Conservation (phyloP, 129 eudicot species). For the Artemisia annua region DNA sequence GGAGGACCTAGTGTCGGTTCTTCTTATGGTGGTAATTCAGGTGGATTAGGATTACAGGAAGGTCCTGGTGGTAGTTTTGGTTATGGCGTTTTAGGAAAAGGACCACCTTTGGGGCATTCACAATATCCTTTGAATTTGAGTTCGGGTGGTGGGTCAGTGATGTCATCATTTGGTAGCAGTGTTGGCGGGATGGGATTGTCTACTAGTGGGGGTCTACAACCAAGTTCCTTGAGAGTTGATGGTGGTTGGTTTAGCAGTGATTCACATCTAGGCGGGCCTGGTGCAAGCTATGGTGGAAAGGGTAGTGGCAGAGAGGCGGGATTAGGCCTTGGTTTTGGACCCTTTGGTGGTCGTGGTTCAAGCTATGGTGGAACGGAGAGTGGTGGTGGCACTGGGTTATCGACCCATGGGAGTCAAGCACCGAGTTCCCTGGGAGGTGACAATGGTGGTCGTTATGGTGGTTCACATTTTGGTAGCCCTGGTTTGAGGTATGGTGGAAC, state of each 20-base stretch:
- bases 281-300: slow-evolving; percentile 38
- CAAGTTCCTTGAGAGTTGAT: too few relatives aligned
- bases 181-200: slow-evolving; percentile 5
- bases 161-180: slow-evolving; percentile 12
- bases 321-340: background rate
- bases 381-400: too few relatives aligned
- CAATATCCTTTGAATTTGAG: slow-evolving; percentile 18
- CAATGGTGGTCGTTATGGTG: too few relatives aligned
- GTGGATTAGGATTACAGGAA: slow-evolving; percentile 33
- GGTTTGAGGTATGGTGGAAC: too few relatives aligned
- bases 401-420: too few relatives aligned
- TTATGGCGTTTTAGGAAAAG: slow-evolving; percentile 36
- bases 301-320: background rate
- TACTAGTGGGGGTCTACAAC: too few relatives aligned
- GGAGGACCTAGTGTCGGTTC: slow-evolving; percentile 42
- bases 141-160: background rate
- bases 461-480: too few relatives aligned
- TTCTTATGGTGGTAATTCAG: slow-evolving; percentile 40
- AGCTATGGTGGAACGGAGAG: too few relatives aligned
- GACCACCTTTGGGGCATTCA: slow-evolving; percentile 8
- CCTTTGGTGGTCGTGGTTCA: too few relatives aligned
- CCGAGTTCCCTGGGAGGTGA: too few relatives aligned
- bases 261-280: background rate
- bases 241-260: slow-evolving; percentile 25
- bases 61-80: slow-evolving; percentile 36